Evolutionary conservation across 768 basidiomycete genomes (phyloP), one percentile per base, ranked within the genome.

Genomic region (Strobilomyces echinocephalus): DNA sequence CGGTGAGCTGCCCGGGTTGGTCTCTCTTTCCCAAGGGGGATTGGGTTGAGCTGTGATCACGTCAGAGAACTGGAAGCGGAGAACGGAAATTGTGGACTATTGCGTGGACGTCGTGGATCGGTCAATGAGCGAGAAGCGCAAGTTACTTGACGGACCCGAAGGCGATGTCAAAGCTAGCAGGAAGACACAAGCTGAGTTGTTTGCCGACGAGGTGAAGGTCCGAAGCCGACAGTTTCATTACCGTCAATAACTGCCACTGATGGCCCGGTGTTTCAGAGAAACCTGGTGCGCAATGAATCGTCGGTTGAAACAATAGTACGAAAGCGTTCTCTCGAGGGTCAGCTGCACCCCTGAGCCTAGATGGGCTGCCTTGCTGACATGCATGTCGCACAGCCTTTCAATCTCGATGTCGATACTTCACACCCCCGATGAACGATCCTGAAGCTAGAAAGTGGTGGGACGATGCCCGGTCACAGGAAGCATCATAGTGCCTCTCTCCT

Each of bases 321-420:
- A 49, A 78, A 77, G 54, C 77, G 88, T 59, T 83, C 87, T 30
- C 70, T 85, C 47, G 84, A 90, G 63, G 89, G 89, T 84, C 61
- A 63, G 80, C 45, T 33, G 5, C 58, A 50, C 21, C 57, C 55
- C 56, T 59, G 44, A 57, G 59, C 58, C 46, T 62, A 36, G 6
- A 45, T 42, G 55, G 24, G 24, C 53, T 52, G 62, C 31, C n/a
- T 46, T 48, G 45, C 48, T 68, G 44, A 68, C 55, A 60, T 48
- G 46, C 60, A 54, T 36, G 31, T 15, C 15, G 9, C 41, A 63
- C 67, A 93, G 90, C 87, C 31, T 92, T 93, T 67, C 78, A 77
- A 54, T 79, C 86, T 42, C 84, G 88, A 46, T 93, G 90, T 73
- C 81, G 79, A 64, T 91, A 86, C 67, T 93, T 91, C 68, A 73